These are phyloP conservation scores for Raddia guianensis DNA, from an alignment of 176 grass and related monocot genomes.

Conservation along the genomic window DNA sequence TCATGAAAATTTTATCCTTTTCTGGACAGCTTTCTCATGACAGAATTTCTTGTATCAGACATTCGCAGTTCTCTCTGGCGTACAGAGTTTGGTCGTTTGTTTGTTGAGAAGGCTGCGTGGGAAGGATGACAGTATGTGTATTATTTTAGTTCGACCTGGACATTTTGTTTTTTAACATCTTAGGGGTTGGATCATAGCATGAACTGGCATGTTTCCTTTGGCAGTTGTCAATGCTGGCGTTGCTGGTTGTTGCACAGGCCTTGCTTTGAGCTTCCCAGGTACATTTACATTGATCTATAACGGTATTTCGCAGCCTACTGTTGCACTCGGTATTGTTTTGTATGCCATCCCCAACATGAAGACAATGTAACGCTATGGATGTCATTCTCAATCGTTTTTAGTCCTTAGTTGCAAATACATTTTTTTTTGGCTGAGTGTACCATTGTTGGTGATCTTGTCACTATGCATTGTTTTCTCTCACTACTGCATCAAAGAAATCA, in stretches of 20 bases:
- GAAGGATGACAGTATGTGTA: slow-evolving; percentile 87
- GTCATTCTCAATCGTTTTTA: neutral
- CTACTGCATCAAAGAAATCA: neutral
- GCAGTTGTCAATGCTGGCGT: slow-evolving; percentile 84
- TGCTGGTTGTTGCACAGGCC: slow-evolving; percentile 88
- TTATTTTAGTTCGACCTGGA: neutral
- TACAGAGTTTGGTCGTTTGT: slow-evolving; percentile 91
- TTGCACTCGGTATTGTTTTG: neutral
- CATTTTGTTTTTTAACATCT: slow-evolving; percentile 19
- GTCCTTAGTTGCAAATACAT: neutral
- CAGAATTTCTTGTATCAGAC: slow-evolving; percentile 59
- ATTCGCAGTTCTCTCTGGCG: slow-evolving; percentile 91
- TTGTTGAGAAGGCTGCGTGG: slow-evolving; percentile 81
- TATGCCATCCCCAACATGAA: neutral
- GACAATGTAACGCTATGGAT: neutral
- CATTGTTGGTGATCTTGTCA: neutral
- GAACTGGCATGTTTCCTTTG: slow-evolving; percentile 38
- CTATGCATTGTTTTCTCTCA: neutral
- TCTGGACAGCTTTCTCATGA: neutral
- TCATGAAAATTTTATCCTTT: slow-evolving; percentile 18
- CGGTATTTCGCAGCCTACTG: neutral
- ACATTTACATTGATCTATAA: slow-evolving; percentile 26
- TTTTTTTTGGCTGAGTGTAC: neutral
- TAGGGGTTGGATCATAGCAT: slow-evolving; percentile 15
- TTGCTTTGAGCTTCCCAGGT: slow-evolving; percentile 98